Base-by-base conservation (phyloP, 495 filamentous ascomycete species). In the Achaetomiella virescens region DNA sequence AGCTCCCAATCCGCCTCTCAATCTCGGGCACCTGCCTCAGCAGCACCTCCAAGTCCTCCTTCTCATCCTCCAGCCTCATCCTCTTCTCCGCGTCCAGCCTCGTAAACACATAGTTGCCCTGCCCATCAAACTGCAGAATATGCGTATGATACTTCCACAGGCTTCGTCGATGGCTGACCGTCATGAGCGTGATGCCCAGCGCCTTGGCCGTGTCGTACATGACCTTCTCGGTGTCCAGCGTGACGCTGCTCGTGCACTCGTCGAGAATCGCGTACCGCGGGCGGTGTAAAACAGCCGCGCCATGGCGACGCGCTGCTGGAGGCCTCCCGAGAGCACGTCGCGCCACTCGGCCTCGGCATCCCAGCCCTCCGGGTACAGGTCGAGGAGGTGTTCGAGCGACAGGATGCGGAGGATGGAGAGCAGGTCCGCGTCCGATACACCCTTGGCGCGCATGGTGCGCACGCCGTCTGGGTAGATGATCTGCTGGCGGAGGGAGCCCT, bases 231-330 rank as follows among this genome's bases (percentile, higher is more conserved):
- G 91, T 91, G 44, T 96, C 91, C 9, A 96, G 78, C 8, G 95
- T 96, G 21, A 97, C 90, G 48, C 83, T 88, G 46, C 86, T 90
- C 2, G 93, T 98, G 73, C 93, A 98, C 72, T 98, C 93, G 69
- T 98, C 93, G 20, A 98, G 76, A 62, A 98, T 98, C 15, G 93
- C 93, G 69, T 88, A 90, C 60, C 88, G 87, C 3, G 93, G 93
- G 3, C 81, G 77, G 72, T 98, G 72, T 98, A 98, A 72, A 97
- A 97, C 6, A 98, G 79, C 2, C 93, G 78, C 2, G 93, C 93
- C 91, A 97, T 97, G 48, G 92, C 93, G 27, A 98, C 88, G n/a
- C 95, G 84, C 75, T 98, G 93, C 71, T 98, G 93, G 9, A 97
- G 77, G 5, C 93, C 93, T 25, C 87, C 87, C 2, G 88, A 92